Evolutionary conservation across 2,329 filamentous ascomycete species (phyloP).

Genomic region (Cercospora sp.): DNA sequence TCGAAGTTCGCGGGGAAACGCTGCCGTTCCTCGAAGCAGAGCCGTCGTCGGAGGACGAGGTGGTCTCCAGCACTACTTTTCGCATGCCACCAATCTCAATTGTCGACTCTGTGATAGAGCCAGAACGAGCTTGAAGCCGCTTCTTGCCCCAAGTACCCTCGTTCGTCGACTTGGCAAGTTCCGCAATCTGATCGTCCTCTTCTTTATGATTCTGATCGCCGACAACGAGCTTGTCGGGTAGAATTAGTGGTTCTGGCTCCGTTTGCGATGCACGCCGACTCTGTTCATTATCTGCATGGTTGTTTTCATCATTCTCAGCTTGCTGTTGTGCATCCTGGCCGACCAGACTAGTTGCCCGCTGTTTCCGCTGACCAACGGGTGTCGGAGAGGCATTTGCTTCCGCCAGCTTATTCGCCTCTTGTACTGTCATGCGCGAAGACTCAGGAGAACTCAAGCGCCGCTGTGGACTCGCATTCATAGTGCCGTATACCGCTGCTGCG

Average conservation of each 20-base stretch:
- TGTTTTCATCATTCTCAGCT: not conserved
- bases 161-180: constrained; percentile 17
- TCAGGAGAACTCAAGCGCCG: constrained; percentile 25
- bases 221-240: constrained; percentile 19
- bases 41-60: constrained; percentile 30
- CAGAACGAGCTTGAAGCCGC: constrained; percentile 58
- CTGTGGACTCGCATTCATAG: constrained; percentile 34
- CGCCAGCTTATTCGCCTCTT: constrained; percentile 32
- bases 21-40: constrained; percentile 10
- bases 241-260: not conserved
- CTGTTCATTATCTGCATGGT: not conserved
- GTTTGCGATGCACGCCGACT: not conserved
- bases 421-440: constrained; percentile 19
- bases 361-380: not conserved
- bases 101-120: constrained; percentile 78
- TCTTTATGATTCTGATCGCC: constrained; percentile 6
- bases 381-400: constrained; percentile 25
- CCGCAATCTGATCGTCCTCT: constrained; percentile 23
- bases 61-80: constrained; percentile 74
- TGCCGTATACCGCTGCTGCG: constrained; percentile 58
- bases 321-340: constrained; percentile 14
- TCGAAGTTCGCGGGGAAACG: constrained; percentile 14
- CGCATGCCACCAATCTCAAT: constrained; percentile 71
- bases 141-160: constrained; percentile 30
- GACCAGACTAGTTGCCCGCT: not conserved